Base-by-base conservation (phyloP, 768 basidiomycete species). In the Panus rudis region DNA sequence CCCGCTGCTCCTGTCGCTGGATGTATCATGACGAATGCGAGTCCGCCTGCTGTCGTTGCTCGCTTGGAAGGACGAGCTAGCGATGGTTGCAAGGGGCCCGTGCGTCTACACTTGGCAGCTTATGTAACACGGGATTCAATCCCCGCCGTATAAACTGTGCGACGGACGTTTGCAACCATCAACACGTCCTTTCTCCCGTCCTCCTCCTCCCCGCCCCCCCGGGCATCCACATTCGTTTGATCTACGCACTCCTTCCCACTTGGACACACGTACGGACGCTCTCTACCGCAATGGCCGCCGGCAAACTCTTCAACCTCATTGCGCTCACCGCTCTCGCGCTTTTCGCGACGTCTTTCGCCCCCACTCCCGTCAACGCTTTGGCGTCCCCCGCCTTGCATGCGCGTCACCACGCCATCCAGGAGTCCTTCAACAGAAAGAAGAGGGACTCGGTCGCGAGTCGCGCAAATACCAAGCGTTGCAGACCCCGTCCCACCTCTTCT, bases 241-340 rank as follows among this genome's bases (percentile, higher is more conserved):
- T 52, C 53, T 49, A 42, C 42, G 44, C 52, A 45, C 45, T 56
- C 56, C 25, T 58, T 58, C 26, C 20, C 5, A 16, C 16, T 34
- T 20, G 14, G 6, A n/a, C 8, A 28, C 17, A 11, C 6, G 13
- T 28, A 21, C 37, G 10, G 23, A 13, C 11, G 20, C 6, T 28
- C 43, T 42, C 32, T 3, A 33, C 37, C n/a, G 43, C 41, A 16
- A 53, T 47, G 45, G 52, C 53, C 43, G 55, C 69, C 37, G 32
- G 63, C 45, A 81, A 74, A 49, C 55, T 83, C 37, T 55, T 83
- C 55, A 73, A 72, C 54, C 60, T 86, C 47, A 21, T 87, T 41
- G 73, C 82, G 17, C 48, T 87, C 30, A 65, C 76, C 13, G 66
- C 79, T 20, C 55, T 88, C 41, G 73, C 78, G 17, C 53, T 86